phyloP scores from a whole-genome alignment of 352 stramenopile species.

The Globisporangium paroecandrum region DNA sequence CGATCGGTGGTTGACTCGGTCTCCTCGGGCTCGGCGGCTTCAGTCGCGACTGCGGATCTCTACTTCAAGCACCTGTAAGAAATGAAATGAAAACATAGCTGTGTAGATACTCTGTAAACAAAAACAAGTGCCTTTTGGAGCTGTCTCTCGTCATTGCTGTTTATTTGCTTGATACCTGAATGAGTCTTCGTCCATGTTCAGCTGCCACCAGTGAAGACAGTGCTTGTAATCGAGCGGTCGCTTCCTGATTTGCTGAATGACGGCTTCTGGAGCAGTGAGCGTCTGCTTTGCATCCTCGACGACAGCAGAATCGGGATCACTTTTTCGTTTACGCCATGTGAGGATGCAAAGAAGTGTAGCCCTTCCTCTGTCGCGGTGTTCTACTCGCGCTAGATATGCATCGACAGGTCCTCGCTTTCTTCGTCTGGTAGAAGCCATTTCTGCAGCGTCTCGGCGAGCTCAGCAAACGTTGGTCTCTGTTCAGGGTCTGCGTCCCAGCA shows the following conservation, averaged over 20 bases:
- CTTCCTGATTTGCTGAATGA: conserved; percentile 4
- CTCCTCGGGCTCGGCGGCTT: conserved; percentile 17
- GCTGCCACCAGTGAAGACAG: neutral
- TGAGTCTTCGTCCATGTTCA: neutral
- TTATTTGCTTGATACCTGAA: neutral
- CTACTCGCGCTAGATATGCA: conserved; percentile 52
- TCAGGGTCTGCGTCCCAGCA: conserved; percentile 73
- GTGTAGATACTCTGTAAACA: conserved; percentile 4
- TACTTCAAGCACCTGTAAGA: conserved; percentile 21
- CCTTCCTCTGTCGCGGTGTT: conserved; percentile 39
- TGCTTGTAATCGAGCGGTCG: conserved; percentile 5
- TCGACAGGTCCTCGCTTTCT: conserved; percentile 37
- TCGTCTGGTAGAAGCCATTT: conserved; percentile 44
- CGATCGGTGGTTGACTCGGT: conserved; percentile 15
- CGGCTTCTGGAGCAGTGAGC: conserved; percentile 19
- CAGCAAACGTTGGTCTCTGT: conserved; percentile 55
- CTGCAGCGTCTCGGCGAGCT: conserved; percentile 57
- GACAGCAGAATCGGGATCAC: conserved; percentile 61
- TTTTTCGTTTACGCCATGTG: conserved; percentile 56
- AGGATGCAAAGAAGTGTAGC: conserved; percentile 59
- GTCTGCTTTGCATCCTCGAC: conserved; percentile 21
- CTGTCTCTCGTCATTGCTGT: neutral
- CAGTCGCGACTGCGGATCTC: conserved; percentile 8
- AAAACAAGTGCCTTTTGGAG: conserved; percentile 1
- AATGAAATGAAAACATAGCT: conserved; percentile 2